Base-by-base conservation (phyloP, 1,139 yeast genomes). In the Tardiomyces depauwii region DNA sequence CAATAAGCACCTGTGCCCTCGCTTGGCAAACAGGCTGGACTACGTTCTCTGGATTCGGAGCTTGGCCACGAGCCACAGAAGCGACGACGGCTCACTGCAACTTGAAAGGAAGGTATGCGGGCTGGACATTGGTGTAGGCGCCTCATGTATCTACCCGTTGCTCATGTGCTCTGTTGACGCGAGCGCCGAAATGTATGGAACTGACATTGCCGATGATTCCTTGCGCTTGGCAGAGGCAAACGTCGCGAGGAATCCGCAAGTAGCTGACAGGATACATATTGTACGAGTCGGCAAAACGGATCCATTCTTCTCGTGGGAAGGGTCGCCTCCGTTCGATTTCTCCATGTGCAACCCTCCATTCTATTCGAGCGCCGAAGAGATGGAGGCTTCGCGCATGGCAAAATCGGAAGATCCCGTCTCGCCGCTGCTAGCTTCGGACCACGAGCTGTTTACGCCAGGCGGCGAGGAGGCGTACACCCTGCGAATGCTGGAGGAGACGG, bases 341-440 rank as follows among this genome's bases (percentile, higher is more conserved):
- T 58, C 64, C 9, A 58, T 71, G 52, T 71, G 76, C 50, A 72
- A 72, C 47, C 77, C 77, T 12, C 77, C 77, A 1, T 72, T 72
- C 47, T 72, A 70, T 50, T 49, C 53, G 2, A 60, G 67, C 1
- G 18, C 30, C 1, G 57, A 55, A 1, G 75, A 71, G 39, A 48
- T 71, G 49, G 48, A 48, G 13, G 41, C 50, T n/a, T 46, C 58
- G 14, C 44, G 45, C 10, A 39, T 42, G 6, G 51, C 50, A 39
- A 54, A 54, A 40, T 38, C 32, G 12, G 39, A 18, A 14, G 42
- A 41, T 33, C 36, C 58, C 56, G 11, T 46, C 39, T 13, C 49
- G 57, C 49, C 50, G 14, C 53, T 63, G 41, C 44, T 42, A 16
- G 71, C 67, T 1, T 47, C 50, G 12, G 48, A 51, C 0, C 49